Conservation (phyloP, 163 green algal species). For the Scenedesmus sp. region DNA sequence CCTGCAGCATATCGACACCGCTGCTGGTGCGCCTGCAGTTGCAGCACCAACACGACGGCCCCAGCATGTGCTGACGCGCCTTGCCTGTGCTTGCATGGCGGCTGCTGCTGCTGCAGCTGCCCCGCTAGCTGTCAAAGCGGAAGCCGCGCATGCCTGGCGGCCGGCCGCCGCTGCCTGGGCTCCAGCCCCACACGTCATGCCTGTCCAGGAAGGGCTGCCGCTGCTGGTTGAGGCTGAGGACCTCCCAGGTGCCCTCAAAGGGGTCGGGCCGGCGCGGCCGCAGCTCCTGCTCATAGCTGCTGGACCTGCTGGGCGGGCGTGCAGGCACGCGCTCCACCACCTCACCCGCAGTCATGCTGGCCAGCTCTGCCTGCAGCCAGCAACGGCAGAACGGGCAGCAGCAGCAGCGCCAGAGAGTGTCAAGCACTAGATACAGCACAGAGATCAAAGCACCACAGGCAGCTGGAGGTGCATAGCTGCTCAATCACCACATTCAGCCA, state of each 20-base stretch:
- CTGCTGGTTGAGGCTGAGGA: conserved; percentile 69
- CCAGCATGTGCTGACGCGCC: background rate
- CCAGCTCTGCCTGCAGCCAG: conserved; percentile 71
- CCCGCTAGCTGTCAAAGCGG: conserved; percentile 45
- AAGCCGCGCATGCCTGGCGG: conserved; percentile 52
- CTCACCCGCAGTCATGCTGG: conserved; percentile 59
- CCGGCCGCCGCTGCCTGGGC: conserved; percentile 26
- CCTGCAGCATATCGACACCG: background rate
- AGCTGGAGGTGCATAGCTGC: no score
- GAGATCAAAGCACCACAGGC: no score
- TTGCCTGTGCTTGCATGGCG: background rate
- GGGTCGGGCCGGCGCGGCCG: conserved; percentile 49
- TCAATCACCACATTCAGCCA: no score
- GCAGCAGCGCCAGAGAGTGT: background rate
- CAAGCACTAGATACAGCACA: background rate
- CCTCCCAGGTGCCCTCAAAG: conserved; percentile 77
- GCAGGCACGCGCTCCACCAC: conserved; percentile 65
- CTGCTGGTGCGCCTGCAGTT: background rate
- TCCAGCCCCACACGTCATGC: conserved; percentile 83
- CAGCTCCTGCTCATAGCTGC: conserved; percentile 45
- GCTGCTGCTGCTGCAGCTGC: background rate
- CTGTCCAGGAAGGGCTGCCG: conserved; percentile 75
- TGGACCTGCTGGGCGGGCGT: conserved; percentile 45
- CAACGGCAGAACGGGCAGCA: background rate
- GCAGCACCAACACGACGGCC: background rate